A percentile compares a stretch with the other conserved stretches of the same genome.
Conservation (phyloP, 768 basidiomycete genomes). For the Termitomyces sp. region DNA sequence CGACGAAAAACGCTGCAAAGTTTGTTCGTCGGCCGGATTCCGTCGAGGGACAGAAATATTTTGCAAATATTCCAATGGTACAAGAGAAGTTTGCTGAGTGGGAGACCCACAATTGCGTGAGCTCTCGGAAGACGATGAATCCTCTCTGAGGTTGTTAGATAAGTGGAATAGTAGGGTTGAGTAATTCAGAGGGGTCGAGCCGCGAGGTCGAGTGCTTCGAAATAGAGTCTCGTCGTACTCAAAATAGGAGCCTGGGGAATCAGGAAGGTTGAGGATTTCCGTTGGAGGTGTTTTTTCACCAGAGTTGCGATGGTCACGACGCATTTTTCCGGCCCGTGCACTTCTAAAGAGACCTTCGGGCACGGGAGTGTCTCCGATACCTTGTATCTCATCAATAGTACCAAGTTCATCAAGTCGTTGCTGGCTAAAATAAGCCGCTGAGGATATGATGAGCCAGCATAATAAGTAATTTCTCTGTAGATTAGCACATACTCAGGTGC, state of each 20-base stretch:
- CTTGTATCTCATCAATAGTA: conserved; percentile 66
- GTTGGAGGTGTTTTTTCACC: conserved; percentile 24
- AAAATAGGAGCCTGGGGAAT: conserved; percentile 15
- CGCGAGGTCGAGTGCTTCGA: conserved; percentile 17
- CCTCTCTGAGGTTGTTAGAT: conserved; percentile 27
- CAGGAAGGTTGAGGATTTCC: conserved; percentile 19
- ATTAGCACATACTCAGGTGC: conserved; percentile 64
- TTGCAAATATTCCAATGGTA: conserved; percentile 61
- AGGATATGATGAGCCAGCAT: conserved; percentile 20
- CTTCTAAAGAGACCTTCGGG: conserved; percentile 78
- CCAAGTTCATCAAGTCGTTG: conserved; percentile 63
- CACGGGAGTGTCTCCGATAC: conserved; percentile 58
- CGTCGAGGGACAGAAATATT: conserved; percentile 47
- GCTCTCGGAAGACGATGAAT: conserved; percentile 34
- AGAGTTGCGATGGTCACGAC: conserved; percentile 42
- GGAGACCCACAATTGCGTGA: conserved; percentile 19
- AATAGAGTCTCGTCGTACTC: conserved; percentile 14
- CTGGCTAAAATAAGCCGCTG: conserved; percentile 85
- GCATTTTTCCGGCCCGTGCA: conserved; percentile 63
- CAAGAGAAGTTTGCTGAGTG: conserved; percentile 32
- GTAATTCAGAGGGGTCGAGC: conserved; percentile 17
- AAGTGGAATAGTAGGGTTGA: conserved; percentile 20
- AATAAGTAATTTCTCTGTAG: conserved; percentile 7
- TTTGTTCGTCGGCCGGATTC: conserved; percentile 59
- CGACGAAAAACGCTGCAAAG: conserved; percentile 51